A percentile compares a stretch with the other conserved stretches of the same genome.
Conservation (phyloP, 768 basidiomycete species). For the Mycena albidolilacea region DNA sequence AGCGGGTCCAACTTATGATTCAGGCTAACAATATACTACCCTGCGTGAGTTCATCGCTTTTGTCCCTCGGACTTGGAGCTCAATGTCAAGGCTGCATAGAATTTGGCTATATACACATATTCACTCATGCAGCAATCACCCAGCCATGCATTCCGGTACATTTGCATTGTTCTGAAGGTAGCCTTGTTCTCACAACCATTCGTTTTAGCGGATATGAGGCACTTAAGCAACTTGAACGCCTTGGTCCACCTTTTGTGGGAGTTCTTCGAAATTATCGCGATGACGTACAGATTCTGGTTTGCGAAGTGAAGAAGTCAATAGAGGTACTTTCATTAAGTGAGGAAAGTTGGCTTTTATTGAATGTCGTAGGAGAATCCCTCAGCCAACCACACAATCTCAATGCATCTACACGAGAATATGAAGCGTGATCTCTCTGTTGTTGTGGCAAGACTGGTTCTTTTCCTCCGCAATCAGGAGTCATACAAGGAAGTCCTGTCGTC, state of each 20-base stretch:
- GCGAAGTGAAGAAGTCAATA: background rate
- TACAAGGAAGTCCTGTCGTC: background rate
- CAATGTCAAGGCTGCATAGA: background rate
- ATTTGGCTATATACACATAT: constrained; percentile 1
- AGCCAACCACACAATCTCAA: constrained; percentile 4
- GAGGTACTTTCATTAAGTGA: background rate
- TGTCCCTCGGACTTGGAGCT: background rate
- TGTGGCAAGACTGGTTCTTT: background rate
- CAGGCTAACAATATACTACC: background rate
- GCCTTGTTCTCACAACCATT: too few species aligned
- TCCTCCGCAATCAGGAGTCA: background rate
- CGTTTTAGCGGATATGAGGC: too few species aligned
- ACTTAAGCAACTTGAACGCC: too few species aligned
- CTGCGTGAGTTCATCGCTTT: background rate
- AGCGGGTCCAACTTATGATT: background rate
- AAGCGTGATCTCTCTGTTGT: background rate
- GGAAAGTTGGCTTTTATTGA: background rate
- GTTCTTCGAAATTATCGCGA: too few species aligned
- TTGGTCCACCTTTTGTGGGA: too few species aligned
- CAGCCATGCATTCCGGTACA: background rate
- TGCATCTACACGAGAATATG: background rate
- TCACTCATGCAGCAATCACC: background rate
- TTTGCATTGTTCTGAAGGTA: too few species aligned
- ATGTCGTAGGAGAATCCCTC: constrained; percentile 12
- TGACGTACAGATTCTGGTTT: too few species aligned